These are phyloP conservation scores for Stereocaulon alpinum DNA, from an alignment of 495 filamentous ascomycete genomes.

Conservation along the genomic window DNA sequence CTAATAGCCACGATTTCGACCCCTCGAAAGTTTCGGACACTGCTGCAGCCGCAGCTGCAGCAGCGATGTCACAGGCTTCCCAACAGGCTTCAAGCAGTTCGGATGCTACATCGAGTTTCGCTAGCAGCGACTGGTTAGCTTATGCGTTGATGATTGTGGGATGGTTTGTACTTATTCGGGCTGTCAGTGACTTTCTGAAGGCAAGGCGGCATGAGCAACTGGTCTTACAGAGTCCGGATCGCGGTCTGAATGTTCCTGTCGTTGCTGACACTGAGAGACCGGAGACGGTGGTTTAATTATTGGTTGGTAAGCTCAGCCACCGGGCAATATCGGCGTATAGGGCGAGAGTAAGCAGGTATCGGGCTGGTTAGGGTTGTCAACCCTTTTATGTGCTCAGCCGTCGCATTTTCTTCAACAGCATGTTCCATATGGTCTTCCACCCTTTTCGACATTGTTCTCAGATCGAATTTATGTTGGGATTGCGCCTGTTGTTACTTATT, in stretches of 20 bases:
- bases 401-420: neutral
- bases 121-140: constrained; percentile 76
- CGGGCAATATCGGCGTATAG: neutral
- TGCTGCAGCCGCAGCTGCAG: constrained; percentile 28
- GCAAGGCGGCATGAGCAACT: constrained; percentile 85
- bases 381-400: neutral
- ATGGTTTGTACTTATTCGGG: constrained; percentile 91
- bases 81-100: constrained; percentile 26
- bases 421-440: neutral
- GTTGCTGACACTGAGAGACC: constrained; percentile 80
- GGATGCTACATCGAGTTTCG: constrained; percentile 39
- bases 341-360: neutral
- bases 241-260: constrained; percentile 74
- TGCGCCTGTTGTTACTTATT: neutral
- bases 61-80: constrained; percentile 18
- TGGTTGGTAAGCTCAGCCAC: neutral
- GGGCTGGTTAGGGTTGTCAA: neutral
- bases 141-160: constrained; percentile 94
- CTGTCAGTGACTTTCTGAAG: constrained; percentile 77
- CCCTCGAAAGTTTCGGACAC: constrained; percentile 49
- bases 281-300: constrained; percentile 64
- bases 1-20: constrained; percentile 84
- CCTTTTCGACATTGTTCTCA: neutral
- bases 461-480: neutral
- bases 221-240: constrained; percentile 86